Conservation (phyloP, 2,329 filamentous ascomycete genomes). For the Diplodia seriata region DNA sequence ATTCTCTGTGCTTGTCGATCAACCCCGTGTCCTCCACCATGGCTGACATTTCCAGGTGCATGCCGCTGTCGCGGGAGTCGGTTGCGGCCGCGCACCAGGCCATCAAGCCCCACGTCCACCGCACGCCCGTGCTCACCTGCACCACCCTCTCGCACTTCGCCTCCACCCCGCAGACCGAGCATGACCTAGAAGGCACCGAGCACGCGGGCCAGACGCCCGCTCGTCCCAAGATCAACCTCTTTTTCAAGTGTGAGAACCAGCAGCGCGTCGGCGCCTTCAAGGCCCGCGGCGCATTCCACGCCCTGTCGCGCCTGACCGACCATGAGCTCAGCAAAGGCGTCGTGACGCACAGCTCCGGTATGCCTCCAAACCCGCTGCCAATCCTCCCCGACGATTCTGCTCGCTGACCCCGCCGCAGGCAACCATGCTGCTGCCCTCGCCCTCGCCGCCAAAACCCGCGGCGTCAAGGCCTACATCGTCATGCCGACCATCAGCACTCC, state of each 20-base stretch:
- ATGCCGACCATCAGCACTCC: constrained; percentile 88
- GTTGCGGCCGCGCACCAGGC: constrained; percentile 74
- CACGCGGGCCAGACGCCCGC: constrained; percentile 66
- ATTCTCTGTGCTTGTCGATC: no score
- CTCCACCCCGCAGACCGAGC: constrained; percentile 68
- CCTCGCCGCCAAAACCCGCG: constrained; percentile 76
- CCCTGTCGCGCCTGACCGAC: constrained; percentile 72
- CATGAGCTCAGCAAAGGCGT: constrained; percentile 72
- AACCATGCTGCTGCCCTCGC: constrained; percentile 95
- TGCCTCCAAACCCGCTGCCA: constrained; percentile 9
- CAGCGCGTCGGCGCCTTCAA: constrained; percentile 95
- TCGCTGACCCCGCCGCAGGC: constrained; percentile 59
- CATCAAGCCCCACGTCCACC: constrained; percentile 78
- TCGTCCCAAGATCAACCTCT: constrained; percentile 72
- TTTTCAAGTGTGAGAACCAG: constrained; percentile 96
- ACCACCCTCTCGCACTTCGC: constrained; percentile 76
- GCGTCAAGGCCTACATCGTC: constrained; percentile 79
- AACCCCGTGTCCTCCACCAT: constrained; percentile 42
- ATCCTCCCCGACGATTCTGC: background rate
- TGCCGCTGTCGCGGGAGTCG: constrained; percentile 74
- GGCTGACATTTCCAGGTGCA: constrained; percentile 55
- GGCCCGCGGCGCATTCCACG: constrained; percentile 87
- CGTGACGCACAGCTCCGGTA: constrained; percentile 88
- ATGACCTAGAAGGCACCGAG: constrained; percentile 62
- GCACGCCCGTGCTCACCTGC: constrained; percentile 83